A percentile compares a stretch with the other conserved stretches of the same genome.
These are phyloP conservation scores for Microascus cirrosus DNA, from an alignment of 2,329 filamentous ascomycete genomes.

Conservation along the genomic window DNA sequence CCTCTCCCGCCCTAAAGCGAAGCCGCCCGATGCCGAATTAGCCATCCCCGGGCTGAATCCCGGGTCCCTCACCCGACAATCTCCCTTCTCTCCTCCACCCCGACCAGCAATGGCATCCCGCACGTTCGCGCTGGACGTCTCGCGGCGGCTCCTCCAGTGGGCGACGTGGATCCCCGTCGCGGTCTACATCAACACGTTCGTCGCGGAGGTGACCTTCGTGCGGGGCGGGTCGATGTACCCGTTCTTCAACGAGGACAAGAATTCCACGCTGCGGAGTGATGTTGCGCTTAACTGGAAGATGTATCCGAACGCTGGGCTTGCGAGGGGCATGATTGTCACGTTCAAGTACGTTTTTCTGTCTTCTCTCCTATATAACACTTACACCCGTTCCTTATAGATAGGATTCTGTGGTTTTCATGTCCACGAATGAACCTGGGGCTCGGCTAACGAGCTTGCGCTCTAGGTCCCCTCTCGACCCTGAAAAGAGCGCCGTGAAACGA, in stretches of 20 bases:
- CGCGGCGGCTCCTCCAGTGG: conserved; percentile 1
- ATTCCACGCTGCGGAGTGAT: conserved; percentile 42
- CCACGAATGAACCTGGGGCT: no score
- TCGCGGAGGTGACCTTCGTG: conserved; percentile 47
- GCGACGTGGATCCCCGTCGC: conserved; percentile 45
- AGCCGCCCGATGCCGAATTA: neutral
- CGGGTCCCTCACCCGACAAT: neutral
- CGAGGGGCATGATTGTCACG: conserved; percentile 65
- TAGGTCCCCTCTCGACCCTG: conserved; percentile 62
- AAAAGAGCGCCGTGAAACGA: conserved; percentile 65
- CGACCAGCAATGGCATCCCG: neutral
- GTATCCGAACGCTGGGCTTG: conserved; percentile 43
- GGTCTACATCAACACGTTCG: conserved; percentile 49
- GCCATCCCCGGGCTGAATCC: neutral
- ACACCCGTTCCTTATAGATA: no score
- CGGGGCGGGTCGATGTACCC: conserved; percentile 65
- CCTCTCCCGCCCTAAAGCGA: neutral
- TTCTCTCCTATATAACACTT: neutral
- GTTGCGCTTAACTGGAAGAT: conserved; percentile 49
- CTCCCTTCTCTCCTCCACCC: neutral
- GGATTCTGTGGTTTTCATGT: no score
- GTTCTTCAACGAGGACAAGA: conserved; percentile 56
- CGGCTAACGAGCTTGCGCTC: neutral
- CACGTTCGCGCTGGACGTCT: conserved; percentile 2
- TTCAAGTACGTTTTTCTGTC: conserved; percentile 39